These are phyloP conservation scores for Asterionellopsis glacialis DNA, from an alignment of 108 stramenopile species.

Conservation along the genomic window DNA sequence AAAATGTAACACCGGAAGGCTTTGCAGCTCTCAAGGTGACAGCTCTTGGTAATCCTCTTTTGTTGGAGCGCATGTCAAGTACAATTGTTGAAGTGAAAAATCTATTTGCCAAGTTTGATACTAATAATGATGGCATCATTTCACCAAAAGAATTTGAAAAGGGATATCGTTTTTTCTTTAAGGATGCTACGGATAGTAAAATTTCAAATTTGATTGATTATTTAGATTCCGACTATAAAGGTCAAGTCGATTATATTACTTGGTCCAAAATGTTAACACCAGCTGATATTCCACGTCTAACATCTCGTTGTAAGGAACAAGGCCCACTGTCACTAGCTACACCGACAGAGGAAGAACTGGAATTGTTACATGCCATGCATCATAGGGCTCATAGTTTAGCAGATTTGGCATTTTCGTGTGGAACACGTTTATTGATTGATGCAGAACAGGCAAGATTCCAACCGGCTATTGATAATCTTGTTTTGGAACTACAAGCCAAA, in stretches of 20 bases:
- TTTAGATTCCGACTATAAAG: constrained; percentile 54
- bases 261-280: constrained; percentile 66
- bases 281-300: constrained; percentile 44
- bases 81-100: constrained; percentile 65
- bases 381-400: constrained; percentile 68
- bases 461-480: constrained; percentile 93
- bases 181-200: constrained; percentile 25
- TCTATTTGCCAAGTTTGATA: constrained; percentile 70
- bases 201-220: constrained; percentile 42
- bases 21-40: constrained; percentile 96
- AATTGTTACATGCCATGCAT: constrained; percentile 66
- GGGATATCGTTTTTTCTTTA: constrained; percentile 31
- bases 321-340: constrained; percentile 70
- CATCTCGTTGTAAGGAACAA: constrained; percentile 40
- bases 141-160: constrained; percentile 60
- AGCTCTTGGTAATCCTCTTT: constrained; percentile 86
- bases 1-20: constrained; percentile 59
- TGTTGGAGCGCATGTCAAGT: constrained; percentile 81
- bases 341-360: constrained; percentile 82
- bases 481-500: constrained; percentile 66
- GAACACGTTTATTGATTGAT: constrained; percentile 90
- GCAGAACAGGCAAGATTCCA: constrained; percentile 95
- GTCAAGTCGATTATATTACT: constrained; percentile 74
- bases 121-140: constrained; percentile 45
- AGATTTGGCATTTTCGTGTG: constrained; percentile 50